Conservation (phyloP, 352 stramenopile genomes). For the Pythium rishiriense region DNA sequence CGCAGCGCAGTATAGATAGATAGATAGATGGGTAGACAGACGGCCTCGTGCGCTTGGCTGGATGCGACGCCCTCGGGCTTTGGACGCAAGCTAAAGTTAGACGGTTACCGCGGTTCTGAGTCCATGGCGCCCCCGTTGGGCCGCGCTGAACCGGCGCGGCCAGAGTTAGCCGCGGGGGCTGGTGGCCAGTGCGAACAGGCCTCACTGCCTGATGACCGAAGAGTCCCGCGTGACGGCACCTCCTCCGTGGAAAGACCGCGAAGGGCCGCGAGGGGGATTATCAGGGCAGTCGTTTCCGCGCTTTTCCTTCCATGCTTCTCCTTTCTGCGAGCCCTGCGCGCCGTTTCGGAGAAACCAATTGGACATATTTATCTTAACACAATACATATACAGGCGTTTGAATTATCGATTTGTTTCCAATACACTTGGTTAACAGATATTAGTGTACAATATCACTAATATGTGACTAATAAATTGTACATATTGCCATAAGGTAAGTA, state of each 20-base stretch:
- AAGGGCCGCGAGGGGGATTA: constrained; percentile 10
- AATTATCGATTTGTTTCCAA: too few relatives aligned
- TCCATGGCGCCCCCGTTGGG: constrained; percentile 14
- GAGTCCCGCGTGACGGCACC: neutral
- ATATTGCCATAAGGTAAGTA: neutral
- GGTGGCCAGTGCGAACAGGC: neutral
- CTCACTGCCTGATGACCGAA: neutral
- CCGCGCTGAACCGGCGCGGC: constrained; percentile 5
- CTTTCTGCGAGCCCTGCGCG: constrained; percentile 2
- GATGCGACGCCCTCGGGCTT: neutral
- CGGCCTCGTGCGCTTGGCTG: neutral
- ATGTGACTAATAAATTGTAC: too few relatives aligned
- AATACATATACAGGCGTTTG: too few relatives aligned
- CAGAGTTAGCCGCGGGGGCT: constrained; percentile 3
- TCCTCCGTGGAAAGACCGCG: neutral
- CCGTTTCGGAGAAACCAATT: constrained; percentile 9
- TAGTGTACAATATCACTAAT: too few relatives aligned
- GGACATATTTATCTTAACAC: neutral
- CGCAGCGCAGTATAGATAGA: neutral
- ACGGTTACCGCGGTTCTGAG: constrained; percentile 23
- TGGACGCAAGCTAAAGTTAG: constrained; percentile 10
- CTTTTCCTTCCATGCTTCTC: constrained; percentile 9
- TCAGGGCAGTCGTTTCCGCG: constrained; percentile 2
- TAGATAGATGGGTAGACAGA: neutral
- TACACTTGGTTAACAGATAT: too few relatives aligned